phyloP scores from a whole-genome alignment of 108 stramenopile species.

The Mediolabrus comicus region DNA sequence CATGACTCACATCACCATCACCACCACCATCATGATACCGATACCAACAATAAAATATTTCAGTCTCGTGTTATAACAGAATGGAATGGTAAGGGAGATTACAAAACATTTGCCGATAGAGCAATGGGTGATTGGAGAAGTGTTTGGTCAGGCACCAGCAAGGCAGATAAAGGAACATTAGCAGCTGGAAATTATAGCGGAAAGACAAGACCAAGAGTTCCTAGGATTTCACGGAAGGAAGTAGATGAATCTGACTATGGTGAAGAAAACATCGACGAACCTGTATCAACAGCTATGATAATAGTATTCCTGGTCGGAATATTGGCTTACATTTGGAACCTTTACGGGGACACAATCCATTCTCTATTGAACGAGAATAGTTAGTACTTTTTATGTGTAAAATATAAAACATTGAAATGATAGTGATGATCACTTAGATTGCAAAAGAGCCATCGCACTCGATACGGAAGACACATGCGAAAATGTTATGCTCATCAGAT shows the following conservation, averaged over 20 bases:
- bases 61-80: conserved; percentile 50
- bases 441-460: conserved; percentile 5
- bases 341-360: conserved; percentile 23
- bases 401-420: neutral
- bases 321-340: conserved; percentile 31
- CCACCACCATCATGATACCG: conserved; percentile 31
- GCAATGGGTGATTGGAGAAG: conserved; percentile 44
- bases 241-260: conserved; percentile 5
- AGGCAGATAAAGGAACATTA: neutral
- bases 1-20: conserved; percentile 18
- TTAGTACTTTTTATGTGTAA: neutral
- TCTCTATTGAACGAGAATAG: neutral
- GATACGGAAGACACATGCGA: neutral
- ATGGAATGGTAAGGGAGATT: conserved; percentile 62
- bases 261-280: conserved; percentile 18
- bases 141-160: conserved; percentile 12
- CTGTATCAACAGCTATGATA: conserved; percentile 34
- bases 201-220: conserved; percentile 12
- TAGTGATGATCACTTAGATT: neutral
- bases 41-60: conserved; percentile 42
- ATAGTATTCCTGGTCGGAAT: conserved; percentile 18
- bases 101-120: conserved; percentile 39
- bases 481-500: neutral
- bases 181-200: neutral
- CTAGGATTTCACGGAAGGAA: conserved; percentile 22